phyloP scores from a whole-genome alignment of 1,139 yeast genomes.

The Meyerozyma elateridarum region DNA sequence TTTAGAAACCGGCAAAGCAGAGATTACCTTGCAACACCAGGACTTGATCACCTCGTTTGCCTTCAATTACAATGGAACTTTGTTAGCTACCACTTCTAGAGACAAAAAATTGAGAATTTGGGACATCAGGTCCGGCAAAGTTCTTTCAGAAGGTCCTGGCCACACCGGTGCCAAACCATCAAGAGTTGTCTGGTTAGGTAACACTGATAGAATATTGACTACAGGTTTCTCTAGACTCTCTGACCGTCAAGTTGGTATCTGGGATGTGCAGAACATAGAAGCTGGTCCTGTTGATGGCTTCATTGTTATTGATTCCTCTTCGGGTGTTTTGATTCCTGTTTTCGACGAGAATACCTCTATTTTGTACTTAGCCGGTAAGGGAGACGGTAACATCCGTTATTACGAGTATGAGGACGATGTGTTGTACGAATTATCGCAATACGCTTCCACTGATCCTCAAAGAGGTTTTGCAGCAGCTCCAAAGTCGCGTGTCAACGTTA shows the following conservation, averaged over 20 bases:
- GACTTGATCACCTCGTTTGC: conserved; percentile 89
- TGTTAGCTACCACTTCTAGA: conserved; percentile 86
- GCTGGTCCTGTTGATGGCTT: conserved; percentile 89
- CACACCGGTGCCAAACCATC: conserved; percentile 91
- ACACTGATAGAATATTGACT: conserved; percentile 77
- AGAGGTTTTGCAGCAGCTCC: conserved; percentile 94
- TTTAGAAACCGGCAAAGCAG: conserved; percentile 66
- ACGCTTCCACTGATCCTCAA: conserved; percentile 85
- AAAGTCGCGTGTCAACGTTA: conserved; percentile 69
- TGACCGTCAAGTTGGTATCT: conserved; percentile 91
- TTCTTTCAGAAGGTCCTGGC: conserved; percentile 80
- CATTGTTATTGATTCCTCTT: conserved; percentile 77
- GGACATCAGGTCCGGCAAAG: conserved; percentile 75
- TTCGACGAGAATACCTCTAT: conserved; percentile 78
- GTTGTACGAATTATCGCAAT: conserved; percentile 78
- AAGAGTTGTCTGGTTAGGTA: conserved; percentile 86
- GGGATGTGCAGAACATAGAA: conserved; percentile 75
- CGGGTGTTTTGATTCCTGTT: conserved; percentile 90
- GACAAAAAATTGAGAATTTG: conserved; percentile 87
- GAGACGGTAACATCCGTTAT: conserved; percentile 96
- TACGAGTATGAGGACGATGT: conserved; percentile 82
- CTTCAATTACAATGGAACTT: conserved; percentile 84
- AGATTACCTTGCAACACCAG: conserved; percentile 73
- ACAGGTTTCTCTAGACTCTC: conserved; percentile 94
- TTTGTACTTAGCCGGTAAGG: conserved; percentile 91